Evolutionary conservation across 148 eudicot species (phyloP).

Genomic region (Vaccinium macrocarpon): DNA sequence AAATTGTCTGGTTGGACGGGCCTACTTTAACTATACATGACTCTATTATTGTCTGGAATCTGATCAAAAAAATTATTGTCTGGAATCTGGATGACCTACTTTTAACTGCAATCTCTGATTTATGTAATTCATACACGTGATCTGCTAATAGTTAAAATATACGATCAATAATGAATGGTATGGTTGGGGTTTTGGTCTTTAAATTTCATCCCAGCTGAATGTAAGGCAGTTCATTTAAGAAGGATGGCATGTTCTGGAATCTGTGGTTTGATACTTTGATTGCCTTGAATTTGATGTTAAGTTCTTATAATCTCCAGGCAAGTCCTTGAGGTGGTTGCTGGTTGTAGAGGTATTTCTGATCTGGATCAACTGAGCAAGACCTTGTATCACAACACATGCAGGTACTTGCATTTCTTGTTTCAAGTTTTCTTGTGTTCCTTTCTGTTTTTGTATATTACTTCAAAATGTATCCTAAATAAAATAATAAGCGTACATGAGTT

Average conservation of each 20-base stretch:
- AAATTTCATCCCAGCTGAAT: slow-evolving; percentile 8
- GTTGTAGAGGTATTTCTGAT: slow-evolving; percentile 75
- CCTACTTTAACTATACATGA: not conserved
- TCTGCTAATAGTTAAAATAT: not conserved
- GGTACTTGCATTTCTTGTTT: slow-evolving; percentile 39
- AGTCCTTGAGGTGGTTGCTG: slow-evolving; percentile 97
- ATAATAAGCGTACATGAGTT: no score
- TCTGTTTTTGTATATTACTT: no score
- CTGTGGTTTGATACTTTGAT: not conserved
- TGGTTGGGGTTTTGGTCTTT: not conserved
- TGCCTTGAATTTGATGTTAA: not conserved
- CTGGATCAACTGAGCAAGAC: slow-evolving; percentile 64
- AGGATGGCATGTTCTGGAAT: not conserved
- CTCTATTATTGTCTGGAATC: not conserved
- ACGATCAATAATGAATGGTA: not conserved
- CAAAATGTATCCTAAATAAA: no score
- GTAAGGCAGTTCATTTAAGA: not conserved
- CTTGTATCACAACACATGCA: slow-evolving; percentile 92
- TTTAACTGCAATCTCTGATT: not conserved
- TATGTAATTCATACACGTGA: not conserved
- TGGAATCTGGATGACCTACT: not conserved
- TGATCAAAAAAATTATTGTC: no score
- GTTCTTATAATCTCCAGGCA: slow-evolving; percentile 48
- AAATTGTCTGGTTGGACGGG: not conserved
- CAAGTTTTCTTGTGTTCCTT: not conserved